Evolutionary conservation across 345 rosid species (phyloP).

Genomic region (Gossypium longicalyx): DNA sequence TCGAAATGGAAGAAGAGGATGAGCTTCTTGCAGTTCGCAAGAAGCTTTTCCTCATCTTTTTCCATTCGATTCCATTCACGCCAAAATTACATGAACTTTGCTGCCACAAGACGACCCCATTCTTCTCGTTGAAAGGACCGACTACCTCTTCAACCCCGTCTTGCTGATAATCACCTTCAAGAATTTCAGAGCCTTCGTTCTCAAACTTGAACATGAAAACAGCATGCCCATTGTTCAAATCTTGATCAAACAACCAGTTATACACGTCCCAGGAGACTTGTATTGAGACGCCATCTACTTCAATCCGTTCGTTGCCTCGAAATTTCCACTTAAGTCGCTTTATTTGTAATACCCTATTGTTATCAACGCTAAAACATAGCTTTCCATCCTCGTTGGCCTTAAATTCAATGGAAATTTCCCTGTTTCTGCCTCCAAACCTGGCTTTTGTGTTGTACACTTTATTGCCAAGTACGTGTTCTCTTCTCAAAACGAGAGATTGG

Average conservation of each 20-base stretch:
- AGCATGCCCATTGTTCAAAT: slow-evolving; percentile 38
- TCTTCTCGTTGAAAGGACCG: slow-evolving; percentile 10
- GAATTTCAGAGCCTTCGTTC: slow-evolving; percentile 27
- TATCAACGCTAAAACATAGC: slow-evolving; percentile 58
- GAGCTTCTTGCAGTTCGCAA: slow-evolving; percentile 61
- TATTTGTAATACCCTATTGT: slow-evolving; percentile 51
- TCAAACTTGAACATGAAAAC: slow-evolving; percentile 90
- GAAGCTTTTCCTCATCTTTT: slow-evolving; percentile 79
- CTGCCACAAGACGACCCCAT: slow-evolving; percentile 38
- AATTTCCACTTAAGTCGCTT: slow-evolving; percentile 90
- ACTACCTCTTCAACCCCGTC: neutral
- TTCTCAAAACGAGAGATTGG: slow-evolving; percentile 57
- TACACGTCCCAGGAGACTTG: slow-evolving; percentile 95
- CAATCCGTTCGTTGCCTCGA: slow-evolving; percentile 78
- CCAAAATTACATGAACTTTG: slow-evolving; percentile 42
- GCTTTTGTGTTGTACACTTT: slow-evolving; percentile 59
- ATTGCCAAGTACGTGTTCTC: slow-evolving; percentile 77
- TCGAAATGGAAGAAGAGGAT: slow-evolving; percentile 74
- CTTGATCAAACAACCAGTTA: slow-evolving; percentile 72
- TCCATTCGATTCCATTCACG: slow-evolving; percentile 61
- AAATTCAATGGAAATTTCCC: slow-evolving; percentile 71
- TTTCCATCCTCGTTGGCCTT: slow-evolving; percentile 51
- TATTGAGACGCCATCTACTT: slow-evolving; percentile 63
- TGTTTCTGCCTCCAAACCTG: slow-evolving; percentile 62
- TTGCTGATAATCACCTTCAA: slow-evolving; percentile 16